Evolutionary conservation across 352 stramenopile species (phyloP).

Genomic region (Phytophthora agathidicida): DNA sequence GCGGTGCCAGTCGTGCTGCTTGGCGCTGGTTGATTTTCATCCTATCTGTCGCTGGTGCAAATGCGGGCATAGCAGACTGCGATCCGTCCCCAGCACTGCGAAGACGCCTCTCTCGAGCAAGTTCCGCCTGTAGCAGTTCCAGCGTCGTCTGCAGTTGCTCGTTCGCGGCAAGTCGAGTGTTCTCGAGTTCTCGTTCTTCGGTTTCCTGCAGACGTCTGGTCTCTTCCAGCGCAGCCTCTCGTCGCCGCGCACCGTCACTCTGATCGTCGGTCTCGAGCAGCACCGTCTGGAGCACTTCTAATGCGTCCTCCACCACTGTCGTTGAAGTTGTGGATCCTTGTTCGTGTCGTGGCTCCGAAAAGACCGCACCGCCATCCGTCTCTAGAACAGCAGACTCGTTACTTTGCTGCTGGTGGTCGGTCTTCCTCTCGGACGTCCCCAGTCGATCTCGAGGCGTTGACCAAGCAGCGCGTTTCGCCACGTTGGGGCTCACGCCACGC

Average conservation of each 20-base stretch:
- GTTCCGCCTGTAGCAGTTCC: conserved; percentile 32
- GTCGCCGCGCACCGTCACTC: conserved; percentile 18
- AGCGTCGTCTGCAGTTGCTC: conserved; percentile 39
- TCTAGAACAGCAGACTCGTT: background rate
- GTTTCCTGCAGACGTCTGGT: conserved; percentile 2
- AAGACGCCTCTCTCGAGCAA: conserved; percentile 15
- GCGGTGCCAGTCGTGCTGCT: conserved; percentile 10
- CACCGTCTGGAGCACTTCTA: conserved; percentile 33
- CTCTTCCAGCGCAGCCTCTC: conserved; percentile 20
- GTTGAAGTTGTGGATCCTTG: conserved; percentile 16
- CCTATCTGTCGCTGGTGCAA: background rate
- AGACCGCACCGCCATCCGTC: conserved; percentile 1
- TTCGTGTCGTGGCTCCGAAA: conserved; percentile 3
- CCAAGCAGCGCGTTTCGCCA: conserved; percentile 34
- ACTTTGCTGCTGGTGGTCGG: conserved; percentile 3
- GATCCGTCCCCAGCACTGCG: background rate
- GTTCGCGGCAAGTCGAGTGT: conserved; percentile 22
- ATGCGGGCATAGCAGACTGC: background rate
- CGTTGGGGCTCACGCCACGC: conserved; percentile 28
- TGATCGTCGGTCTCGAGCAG: conserved; percentile 22
- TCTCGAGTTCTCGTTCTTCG: conserved; percentile 29
- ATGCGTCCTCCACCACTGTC: conserved; percentile 19
- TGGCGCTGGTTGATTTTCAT: conserved; percentile 18
- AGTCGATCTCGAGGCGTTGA: conserved; percentile 20
- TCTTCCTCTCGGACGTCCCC: background rate